phyloP scores from a whole-genome alignment of 116 monocot species.

The Thalassia testudinum region DNA sequence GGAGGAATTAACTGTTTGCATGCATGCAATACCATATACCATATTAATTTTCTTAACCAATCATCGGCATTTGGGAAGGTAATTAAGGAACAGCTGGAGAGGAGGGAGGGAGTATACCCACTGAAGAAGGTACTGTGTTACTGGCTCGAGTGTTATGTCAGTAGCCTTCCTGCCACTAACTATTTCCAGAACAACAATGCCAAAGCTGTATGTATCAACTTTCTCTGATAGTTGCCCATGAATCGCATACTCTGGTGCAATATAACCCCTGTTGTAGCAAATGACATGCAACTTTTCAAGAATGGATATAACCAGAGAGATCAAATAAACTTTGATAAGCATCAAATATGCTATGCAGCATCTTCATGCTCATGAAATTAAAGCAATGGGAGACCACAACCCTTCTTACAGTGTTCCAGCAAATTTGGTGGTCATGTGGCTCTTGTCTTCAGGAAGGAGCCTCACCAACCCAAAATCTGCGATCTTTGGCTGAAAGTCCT shows the following conservation, averaged over 20 bases:
- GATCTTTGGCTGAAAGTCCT: conserved; percentile 45
- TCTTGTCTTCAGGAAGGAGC: conserved; percentile 44
- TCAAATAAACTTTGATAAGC: no score
- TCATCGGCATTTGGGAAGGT: no score
- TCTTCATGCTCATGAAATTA: background rate
- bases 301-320: no score
- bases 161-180: conserved; percentile 51
- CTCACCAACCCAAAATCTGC: conserved; percentile 69
- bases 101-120: conserved; percentile 19
- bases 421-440: conserved; percentile 52
- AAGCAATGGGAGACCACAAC: background rate
- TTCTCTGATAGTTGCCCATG: conserved; percentile 54
- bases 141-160: conserved; percentile 31
- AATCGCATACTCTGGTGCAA: conserved; percentile 68
- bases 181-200: conserved; percentile 52
- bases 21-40: no score
- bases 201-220: conserved; percentile 53
- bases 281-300: no score
- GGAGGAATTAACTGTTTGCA: no score
- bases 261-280: conserved; percentile 37
- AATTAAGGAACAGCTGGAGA: no score
- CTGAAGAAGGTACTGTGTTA: conserved; percentile 52
- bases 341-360: no score
- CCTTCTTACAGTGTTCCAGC: conserved; percentile 58
- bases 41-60: no score